Base-by-base conservation (phyloP, 2,329 filamentous ascomycete species). In the Fusarium caatingaense region DNA sequence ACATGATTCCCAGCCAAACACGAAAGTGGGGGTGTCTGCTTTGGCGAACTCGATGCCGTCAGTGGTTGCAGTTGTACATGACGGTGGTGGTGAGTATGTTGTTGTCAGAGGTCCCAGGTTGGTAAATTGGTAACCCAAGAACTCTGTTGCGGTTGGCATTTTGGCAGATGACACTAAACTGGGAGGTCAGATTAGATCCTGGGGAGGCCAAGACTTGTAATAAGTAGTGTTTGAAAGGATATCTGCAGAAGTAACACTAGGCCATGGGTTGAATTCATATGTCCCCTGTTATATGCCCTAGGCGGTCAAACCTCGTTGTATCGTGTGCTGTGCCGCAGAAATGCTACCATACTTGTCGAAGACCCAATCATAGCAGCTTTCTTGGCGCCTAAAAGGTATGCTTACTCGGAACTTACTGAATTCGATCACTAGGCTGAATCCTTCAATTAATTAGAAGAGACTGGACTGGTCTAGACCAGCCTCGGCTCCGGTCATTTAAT, bases 31-130 rank as follows among this genome's bases (percentile, higher is more conserved):
- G 6, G 27, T n/a, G 8, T 4, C 40, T 7, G 37, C 20, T 11
- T 71, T 63, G 12, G 51, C 56, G 21, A 53, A 62, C 2, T 45
- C 15, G 13, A 61, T 16, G 10, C 59, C 27, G 12, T 69, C 58
- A 0, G 63, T 58, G 0, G 63, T 68, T 15, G 30, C 56, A 0
- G 67, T 64, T 7, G 40, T 57, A 30, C 77, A 78, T 21, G 72
- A 66, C 3, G 73, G 28, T 0, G 75, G 74, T 1, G 75, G 62
- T 2, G 71, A 75, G 20, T 72, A 76, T 27, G 68, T 75, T 6
- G 77, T 76, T 20, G 76, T 78, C 12, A 79, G 47, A 2, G 76
- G 76, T 5, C 77, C 76, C 9, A 77, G 25, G 42, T 79, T 78
- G 28, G 60, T 69, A 44, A 78, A 40, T 8, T 57, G 55, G 4